These are phyloP conservation scores for Ophiostoma quercus DNA, from an alignment of 2,329 filamentous ascomycete genomes.

Conservation along the genomic window DNA sequence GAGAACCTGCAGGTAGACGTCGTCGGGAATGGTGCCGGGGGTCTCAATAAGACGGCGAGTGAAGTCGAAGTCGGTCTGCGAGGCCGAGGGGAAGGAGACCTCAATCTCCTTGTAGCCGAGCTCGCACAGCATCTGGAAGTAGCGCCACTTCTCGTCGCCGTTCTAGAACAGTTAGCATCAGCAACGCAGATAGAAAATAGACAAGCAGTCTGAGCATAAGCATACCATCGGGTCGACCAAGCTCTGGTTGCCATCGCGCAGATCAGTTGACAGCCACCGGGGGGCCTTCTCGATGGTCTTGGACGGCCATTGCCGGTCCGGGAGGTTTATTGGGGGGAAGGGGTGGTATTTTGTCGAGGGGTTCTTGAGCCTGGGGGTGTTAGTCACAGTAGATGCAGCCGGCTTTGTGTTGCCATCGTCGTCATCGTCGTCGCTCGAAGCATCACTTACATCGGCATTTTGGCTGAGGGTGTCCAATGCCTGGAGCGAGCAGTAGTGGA, in stretches of 20 bases:
- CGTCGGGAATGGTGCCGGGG: slow-evolving; percentile 74
- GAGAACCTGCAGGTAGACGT: slow-evolving; percentile 87
- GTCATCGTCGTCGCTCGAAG: not conserved
- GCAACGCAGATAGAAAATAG: not conserved
- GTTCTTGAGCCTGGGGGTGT: slow-evolving; percentile 59
- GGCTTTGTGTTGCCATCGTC: not conserved
- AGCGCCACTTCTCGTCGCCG: slow-evolving; percentile 88
- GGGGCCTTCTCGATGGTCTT: slow-evolving; percentile 79
- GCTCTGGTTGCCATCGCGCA: slow-evolving; percentile 91
- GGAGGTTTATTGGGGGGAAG: slow-evolving; percentile 62
- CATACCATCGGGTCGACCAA: slow-evolving; percentile 86
- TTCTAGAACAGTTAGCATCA: slow-evolving; percentile 50
- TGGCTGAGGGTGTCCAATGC: slow-evolving; percentile 12
- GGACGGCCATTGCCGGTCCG: slow-evolving; percentile 75
- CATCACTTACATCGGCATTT: slow-evolving; percentile 24
- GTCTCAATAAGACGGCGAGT: slow-evolving; percentile 81
- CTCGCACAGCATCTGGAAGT: slow-evolving; percentile 89
- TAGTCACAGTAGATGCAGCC: not conserved
- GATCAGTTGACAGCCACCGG: slow-evolving; percentile 82
- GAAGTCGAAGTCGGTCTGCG: slow-evolving; percentile 94
- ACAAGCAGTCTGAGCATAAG: slow-evolving; percentile 12
- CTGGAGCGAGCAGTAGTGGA: slow-evolving; percentile 7
- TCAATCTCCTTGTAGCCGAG: slow-evolving; percentile 98
- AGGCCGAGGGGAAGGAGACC: slow-evolving; percentile 90
- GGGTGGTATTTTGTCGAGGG: slow-evolving; percentile 71